These are phyloP conservation scores for Aspergillus egyptiacus DNA, from an alignment of 495 filamentous ascomycete species.

Conservation along the genomic window DNA sequence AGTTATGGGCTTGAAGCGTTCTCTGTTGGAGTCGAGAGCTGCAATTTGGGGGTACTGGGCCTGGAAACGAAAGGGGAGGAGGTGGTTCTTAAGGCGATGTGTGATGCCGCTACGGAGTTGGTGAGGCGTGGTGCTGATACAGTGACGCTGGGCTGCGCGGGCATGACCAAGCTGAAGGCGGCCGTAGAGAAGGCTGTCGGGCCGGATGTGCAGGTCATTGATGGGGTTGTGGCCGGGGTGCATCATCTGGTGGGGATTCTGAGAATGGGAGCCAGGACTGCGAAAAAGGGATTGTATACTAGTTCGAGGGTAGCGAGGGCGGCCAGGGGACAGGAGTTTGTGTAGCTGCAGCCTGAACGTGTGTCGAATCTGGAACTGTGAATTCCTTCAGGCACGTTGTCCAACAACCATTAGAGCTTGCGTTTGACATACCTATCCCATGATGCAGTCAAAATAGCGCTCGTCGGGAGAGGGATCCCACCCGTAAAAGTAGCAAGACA, in stretches of 20 bases:
- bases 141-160: slow-evolving; percentile 42
- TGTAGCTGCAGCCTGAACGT: too few relatives aligned
- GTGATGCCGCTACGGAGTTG: slow-evolving; percentile 30
- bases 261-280: slow-evolving; percentile 27
- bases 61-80: slow-evolving; percentile 32
- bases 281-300: slow-evolving; percentile 31
- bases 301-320: slow-evolving; percentile 24
- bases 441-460: too few relatives aligned
- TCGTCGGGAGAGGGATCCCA: too few relatives aligned
- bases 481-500: too few relatives aligned
- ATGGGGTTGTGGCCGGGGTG: slow-evolving; percentile 27
- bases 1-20: slow-evolving; percentile 36
- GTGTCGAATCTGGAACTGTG: too few relatives aligned
- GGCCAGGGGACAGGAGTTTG: slow-evolving; percentile 27
- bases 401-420: too few relatives aligned
- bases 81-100: slow-evolving; percentile 34
- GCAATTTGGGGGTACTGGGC: slow-evolving; percentile 36
- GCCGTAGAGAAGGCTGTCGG: slow-evolving; percentile 38
- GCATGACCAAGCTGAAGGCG: slow-evolving; percentile 42
- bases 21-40: slow-evolving; percentile 35
- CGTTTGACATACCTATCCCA: too few relatives aligned
- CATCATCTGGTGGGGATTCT: slow-evolving; percentile 27
- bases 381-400: too few relatives aligned
- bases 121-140: slow-evolving; percentile 42
- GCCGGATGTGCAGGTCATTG: slow-evolving; percentile 26